phyloP scores from a whole-genome alignment of 495 filamentous ascomycete species.

The Rostrohypoxylon terebratum region DNA sequence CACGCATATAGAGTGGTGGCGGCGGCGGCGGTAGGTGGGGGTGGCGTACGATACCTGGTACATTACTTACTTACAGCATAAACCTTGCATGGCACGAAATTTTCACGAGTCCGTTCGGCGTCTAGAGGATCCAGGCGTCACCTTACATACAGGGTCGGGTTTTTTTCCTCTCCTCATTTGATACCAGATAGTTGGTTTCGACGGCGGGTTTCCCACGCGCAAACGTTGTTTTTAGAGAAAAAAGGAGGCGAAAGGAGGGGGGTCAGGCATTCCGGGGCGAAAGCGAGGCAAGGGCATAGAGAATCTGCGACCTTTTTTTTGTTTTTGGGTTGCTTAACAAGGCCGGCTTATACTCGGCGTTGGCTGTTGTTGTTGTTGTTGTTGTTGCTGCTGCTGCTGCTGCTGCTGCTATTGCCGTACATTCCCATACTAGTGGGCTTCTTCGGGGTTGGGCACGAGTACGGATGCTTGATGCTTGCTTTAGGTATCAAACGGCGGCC shows the following conservation, averaged over 20 bases:
- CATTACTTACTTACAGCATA: not conserved
- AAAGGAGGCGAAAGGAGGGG: not conserved
- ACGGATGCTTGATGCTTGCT: not conserved
- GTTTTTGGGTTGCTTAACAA: not conserved
- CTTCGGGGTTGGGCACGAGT: not conserved
- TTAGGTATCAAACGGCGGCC: not conserved
- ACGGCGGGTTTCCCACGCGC: not conserved
- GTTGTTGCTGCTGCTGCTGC: not conserved
- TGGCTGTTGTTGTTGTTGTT: not conserved
- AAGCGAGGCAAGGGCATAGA: not conserved
- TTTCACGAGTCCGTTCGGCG: slow-evolving; percentile 21
- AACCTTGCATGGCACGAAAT: slow-evolving; percentile 12
- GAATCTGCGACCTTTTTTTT: not conserved
- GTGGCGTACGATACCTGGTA: slow-evolving; percentile 6
- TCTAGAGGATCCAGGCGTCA: slow-evolving; percentile 22
- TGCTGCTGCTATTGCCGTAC: not conserved
- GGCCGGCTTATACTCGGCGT: not conserved
- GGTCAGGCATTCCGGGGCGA: not conserved
- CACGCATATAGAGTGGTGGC: not conserved
- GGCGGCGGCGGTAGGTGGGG: not conserved
- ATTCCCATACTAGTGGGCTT: not conserved
- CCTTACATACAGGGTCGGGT: slow-evolving; percentile 2
- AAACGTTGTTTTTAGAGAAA: not conserved
- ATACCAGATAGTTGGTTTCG: not conserved
- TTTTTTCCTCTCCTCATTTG: not conserved